A percentile compares a stretch with the other conserved stretches of the same genome.
Evolutionary conservation across 495 filamentous ascomycete genomes (phyloP).

Genomic region (Sordaria brevicollis): DNA sequence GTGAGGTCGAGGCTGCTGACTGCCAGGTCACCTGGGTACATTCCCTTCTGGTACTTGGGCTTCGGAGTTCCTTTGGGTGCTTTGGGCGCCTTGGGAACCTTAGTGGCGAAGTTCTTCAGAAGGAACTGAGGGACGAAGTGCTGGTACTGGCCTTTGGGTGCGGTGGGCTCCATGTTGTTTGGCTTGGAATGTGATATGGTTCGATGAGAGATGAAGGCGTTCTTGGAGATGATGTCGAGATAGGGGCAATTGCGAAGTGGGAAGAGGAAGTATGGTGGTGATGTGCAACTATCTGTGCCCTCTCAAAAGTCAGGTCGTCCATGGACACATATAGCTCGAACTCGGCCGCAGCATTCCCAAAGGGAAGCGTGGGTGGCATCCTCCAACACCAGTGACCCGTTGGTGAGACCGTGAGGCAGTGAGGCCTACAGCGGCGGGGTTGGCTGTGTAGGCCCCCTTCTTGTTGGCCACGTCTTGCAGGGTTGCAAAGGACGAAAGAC

Average conservation of each 20-base stretch:
- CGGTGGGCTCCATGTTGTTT: not conserved
- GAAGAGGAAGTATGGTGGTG: not conserved
- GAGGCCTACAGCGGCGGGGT: not conserved
- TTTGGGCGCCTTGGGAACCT: not conserved
- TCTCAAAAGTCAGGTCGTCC: not conserved
- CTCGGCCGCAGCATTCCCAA: not conserved
- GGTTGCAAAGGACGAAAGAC: not conserved
- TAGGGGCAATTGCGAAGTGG: not conserved
- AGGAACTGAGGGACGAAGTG: constrained; percentile 41
- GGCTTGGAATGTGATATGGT: not conserved
- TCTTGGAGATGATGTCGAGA: not conserved
- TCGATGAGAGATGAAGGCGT: not conserved
- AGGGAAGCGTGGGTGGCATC: not conserved
- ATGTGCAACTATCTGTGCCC: not conserved
- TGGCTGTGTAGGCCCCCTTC: not conserved
- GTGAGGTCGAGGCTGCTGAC: constrained; percentile 14
- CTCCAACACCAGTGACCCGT: not conserved
- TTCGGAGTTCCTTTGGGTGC: not conserved
- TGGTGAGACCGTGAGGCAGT: not conserved
- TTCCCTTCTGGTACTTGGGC: constrained; percentile 10
- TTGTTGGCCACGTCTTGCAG: not conserved
- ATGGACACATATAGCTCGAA: not conserved
- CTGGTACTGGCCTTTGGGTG: constrained; percentile 25
- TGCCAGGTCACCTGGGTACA: constrained; percentile 13
- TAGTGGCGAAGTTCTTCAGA: constrained; percentile 31